Evolutionary conservation across 805 yeast genomes (phyloP).

Genomic region (Ogataea sp.): DNA sequence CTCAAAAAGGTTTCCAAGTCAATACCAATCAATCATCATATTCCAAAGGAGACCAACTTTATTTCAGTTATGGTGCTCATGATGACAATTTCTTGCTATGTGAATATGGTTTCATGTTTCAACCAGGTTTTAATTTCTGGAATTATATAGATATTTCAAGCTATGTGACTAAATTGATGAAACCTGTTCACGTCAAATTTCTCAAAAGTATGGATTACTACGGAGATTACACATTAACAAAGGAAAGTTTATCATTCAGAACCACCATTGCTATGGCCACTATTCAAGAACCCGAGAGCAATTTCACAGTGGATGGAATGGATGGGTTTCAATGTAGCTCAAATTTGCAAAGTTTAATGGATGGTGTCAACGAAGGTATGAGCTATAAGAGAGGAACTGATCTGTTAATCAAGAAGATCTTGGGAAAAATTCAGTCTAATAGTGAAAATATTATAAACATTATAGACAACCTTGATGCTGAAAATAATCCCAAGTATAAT

Average conservation of each 20-base stretch:
- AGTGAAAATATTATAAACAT: not conserved
- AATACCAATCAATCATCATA: slow-evolving; percentile 25
- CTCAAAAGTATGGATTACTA: slow-evolving; percentile 48
- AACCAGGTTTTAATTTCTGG: slow-evolving; percentile 42
- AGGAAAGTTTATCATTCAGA: slow-evolving; percentile 54
- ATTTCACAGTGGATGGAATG: slow-evolving; percentile 4
- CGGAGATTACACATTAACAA: slow-evolving; percentile 65
- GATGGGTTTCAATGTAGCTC: no score
- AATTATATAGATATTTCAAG: slow-evolving; percentile 59
- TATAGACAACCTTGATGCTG: slow-evolving; percentile 5
- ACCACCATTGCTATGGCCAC: slow-evolving; percentile 69
- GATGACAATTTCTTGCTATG: slow-evolving; percentile 72
- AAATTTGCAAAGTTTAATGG: slow-evolving; percentile 29
- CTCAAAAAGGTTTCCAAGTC: slow-evolving; percentile 44
- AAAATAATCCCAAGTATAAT: slow-evolving; percentile 10
- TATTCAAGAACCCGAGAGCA: slow-evolving; percentile 26
- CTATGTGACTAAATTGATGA: slow-evolving; percentile 28
- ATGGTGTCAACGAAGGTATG: slow-evolving; percentile 42
- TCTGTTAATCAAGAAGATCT: slow-evolving; percentile 24
- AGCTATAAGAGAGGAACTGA: slow-evolving; percentile 26
- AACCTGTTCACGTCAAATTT: slow-evolving; percentile 31
- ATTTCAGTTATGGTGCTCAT: slow-evolving; percentile 82
- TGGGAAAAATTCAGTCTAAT: slow-evolving; percentile 1
- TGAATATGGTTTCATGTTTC: slow-evolving; percentile 77
- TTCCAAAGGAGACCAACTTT: slow-evolving; percentile 45